Base-by-base conservation (phyloP, 768 basidiomycete species). In the Auricularia heimuer region DNA sequence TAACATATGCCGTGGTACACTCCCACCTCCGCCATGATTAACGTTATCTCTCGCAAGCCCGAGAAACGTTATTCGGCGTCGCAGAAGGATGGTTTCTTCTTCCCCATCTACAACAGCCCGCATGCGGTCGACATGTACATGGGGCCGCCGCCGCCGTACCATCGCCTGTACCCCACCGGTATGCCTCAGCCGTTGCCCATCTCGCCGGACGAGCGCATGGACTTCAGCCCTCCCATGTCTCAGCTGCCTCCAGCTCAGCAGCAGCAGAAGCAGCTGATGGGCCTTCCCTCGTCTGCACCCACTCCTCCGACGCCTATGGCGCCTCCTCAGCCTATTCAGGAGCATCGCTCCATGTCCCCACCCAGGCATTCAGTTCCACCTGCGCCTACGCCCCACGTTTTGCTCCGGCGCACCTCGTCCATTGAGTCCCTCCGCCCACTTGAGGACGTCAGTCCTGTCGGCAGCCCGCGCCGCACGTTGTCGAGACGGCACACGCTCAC, bases 61-160 rank as follows among this genome's bases (percentile, higher is more conserved):
- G 56, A 60, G 56, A 60, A 29, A 60, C 56, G 56, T 24, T 60
- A 60, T 29, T 60, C 56, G 34, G 34, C 56, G 29, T 33, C 24
- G 56, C 29, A 60, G 29, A 60, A 60, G 56, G 56, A 60, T 60
- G 56, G 56, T 14, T 60, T 60, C 56, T 60, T 33, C 56, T 60
- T 60, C 56, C 56, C 56, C 56, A 60, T 60, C 56, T 60, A 60
- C 56, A 24, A 60, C 24, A 60, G 24, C 34, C 29, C 34, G 34
- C 4, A 34, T 18, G 14, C 34, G 16, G 56, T 35, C 14, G 56
- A 29, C 24, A 18, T 51, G 47, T 21, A 51, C 47, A 6, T 33
- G 24, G 56, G 56, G 56, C 56, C 56, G 18, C 56, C 56, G 56
- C 56, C 56, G 12, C 56, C 56, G 56, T 60, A 60, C 56, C 21